Base-by-base conservation (phyloP, 2,329 filamentous ascomycete genomes). In the Blastomyces parvus region DNA sequence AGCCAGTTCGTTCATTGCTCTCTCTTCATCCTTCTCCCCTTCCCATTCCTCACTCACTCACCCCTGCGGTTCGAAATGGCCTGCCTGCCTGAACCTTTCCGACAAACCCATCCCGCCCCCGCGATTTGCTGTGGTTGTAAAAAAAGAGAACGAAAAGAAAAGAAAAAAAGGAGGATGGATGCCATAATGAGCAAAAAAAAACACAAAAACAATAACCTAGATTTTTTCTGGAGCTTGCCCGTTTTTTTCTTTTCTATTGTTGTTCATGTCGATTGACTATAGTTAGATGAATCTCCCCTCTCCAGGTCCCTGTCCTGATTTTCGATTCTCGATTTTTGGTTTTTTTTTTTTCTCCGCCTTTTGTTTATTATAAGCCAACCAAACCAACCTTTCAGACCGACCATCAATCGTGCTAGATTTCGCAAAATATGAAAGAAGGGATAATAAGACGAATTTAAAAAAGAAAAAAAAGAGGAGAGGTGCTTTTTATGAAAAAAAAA, bases 391-490 rank as follows among this genome's bases (percentile, higher is more conserved):
- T n/a, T 33, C 19, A 22, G 36, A 33, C 57, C 25, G 22, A 33
- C 25, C 57, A 19, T 46, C 25, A 25, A 19, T 46, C 25, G 40
- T 59, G 57, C 40, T 46, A 59, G 40, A 44, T 59, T 59, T 46
- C 57, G 40, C 57, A 48, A 48, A n/a, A 46, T 13, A 40, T 14
- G 14, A 22, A 42, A 42, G 11, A 9, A 38, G 42, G 5, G n/a
- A 42, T 58, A 36, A 42, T 2, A 44, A 11, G 33, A n/a, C n/a
- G n/a, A n/a, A n/a, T n/a, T n/a, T n/a, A n/a, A n/a, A n/a, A n/a
- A 38, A 11, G n/a, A 25, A 5, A 13, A 44, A 52, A 17, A 27
- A 52, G 13, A 52, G 14, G 14, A 14, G 14, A 13, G 6, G 9
- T 3, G 5, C 27, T 58, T 58, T 44, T 58, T 42, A 19, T 36